Evolutionary conservation across 179 eudicot species (phyloP).

Genomic region (Carnegiea gigantea): DNA sequence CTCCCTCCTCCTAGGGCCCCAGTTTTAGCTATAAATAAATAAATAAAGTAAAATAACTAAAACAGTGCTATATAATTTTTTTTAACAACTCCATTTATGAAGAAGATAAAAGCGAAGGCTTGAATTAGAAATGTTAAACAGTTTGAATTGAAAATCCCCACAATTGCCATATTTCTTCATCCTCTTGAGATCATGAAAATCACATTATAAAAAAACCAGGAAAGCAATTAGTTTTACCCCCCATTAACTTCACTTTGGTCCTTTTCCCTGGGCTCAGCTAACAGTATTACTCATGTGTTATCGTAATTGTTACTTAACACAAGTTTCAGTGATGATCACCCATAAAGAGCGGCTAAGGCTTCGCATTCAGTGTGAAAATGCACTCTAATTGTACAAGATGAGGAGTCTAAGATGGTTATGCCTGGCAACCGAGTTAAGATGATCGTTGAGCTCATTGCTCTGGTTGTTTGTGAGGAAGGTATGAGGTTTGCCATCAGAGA

Average conservation of each 20-base stretch:
- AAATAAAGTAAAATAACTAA: constrained; percentile 11
- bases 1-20: constrained; percentile 18
- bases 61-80: constrained; percentile 10
- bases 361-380: constrained; percentile 47
- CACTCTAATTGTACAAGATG: too few species aligned
- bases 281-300: constrained; percentile 19
- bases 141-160: constrained; percentile 26
- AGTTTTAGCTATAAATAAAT: constrained; percentile 23
- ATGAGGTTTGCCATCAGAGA: constrained; percentile 98
- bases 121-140: constrained; percentile 30
- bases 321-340: constrained; percentile 30
- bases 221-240: constrained; percentile 14
- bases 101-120: constrained; percentile 22
- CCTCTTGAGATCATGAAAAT: constrained; percentile 38
- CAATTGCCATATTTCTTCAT: constrained; percentile 25
- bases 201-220: constrained; percentile 28
- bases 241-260: constrained; percentile 32
- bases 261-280: constrained; percentile 11
- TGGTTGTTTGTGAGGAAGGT: constrained; percentile 83
- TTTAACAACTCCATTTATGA: constrained; percentile 27
- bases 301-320: constrained; percentile 27
- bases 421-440: constrained; percentile 94
- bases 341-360: constrained; percentile 44
- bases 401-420: constrained; percentile 98
- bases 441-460: constrained; percentile 78